Percentiles rank a stretch among this genome's conserved stretches.
Conservation (phyloP, 2,329 filamentous ascomycete genomes). For the Fusarium pseudoanthophilum region DNA sequence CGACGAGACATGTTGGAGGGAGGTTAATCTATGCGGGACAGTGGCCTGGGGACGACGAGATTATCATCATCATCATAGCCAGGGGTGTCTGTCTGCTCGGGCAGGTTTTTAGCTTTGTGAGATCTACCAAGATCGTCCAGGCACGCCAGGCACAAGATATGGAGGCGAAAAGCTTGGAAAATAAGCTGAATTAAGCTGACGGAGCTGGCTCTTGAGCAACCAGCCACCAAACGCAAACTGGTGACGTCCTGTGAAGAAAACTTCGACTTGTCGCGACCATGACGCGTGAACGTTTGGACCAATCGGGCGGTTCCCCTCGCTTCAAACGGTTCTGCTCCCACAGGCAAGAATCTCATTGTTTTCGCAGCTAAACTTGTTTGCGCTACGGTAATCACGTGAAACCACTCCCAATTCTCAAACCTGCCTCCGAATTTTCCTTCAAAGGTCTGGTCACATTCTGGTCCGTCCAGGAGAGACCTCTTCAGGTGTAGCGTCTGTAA, state of each 20-base stretch:
- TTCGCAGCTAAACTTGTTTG: not conserved
- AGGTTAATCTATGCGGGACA: slow-evolving; percentile 26
- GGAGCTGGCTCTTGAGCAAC: slow-evolving; percentile 1
- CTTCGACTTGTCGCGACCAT: slow-evolving; percentile 41
- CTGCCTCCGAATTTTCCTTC: slow-evolving; percentile 18
- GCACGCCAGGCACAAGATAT: slow-evolving; percentile 33
- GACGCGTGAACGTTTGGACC: slow-evolving; percentile 39
- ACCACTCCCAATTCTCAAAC: not conserved
- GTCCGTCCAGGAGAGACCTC: not conserved
- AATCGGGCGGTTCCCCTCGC: slow-evolving; percentile 35
- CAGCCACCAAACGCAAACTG: slow-evolving; percentile 23
- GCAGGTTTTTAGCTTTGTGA: slow-evolving; percentile 9
- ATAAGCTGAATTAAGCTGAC: not conserved
- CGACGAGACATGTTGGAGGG: slow-evolving; percentile 26
- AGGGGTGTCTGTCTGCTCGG: not conserved
- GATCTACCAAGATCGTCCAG: slow-evolving; percentile 28
- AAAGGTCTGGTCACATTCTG: not conserved
- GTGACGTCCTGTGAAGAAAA: slow-evolving; percentile 8
- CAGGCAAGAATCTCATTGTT: slow-evolving; percentile 6
- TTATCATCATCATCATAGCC: not conserved
- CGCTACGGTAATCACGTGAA: slow-evolving; percentile 33
- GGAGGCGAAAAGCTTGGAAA: slow-evolving; percentile 23
- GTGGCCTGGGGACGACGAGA: slow-evolving; percentile 6
- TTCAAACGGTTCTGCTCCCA: slow-evolving; percentile 25
- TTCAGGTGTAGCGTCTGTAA: slow-evolving; percentile 28